A percentile compares a stretch with the other conserved stretches of the same genome.
Conservation (phyloP, 768 basidiomycete species). For the Podaxis sp. region DNA sequence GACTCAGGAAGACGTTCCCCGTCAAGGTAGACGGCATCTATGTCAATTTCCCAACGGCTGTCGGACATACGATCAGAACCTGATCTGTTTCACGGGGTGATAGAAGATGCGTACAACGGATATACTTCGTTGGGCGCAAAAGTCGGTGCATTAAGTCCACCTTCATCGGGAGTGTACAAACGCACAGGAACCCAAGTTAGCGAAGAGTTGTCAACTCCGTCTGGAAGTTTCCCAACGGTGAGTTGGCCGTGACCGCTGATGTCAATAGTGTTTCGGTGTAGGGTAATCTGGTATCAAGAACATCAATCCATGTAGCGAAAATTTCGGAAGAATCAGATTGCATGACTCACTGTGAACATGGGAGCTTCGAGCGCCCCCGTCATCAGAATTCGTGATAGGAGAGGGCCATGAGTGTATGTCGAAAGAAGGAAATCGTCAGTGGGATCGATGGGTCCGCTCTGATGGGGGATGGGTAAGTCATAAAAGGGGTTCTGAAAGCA, state of each 20-base stretch:
- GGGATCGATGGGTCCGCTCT: conserved; percentile 23
- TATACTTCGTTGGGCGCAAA: conserved; percentile 61
- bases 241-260: conserved; percentile 56
- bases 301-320: background rate
- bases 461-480: background rate
- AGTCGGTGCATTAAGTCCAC: conserved; percentile 51
- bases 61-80: background rate
- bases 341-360: conserved; percentile 44
- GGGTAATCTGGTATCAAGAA: conserved; percentile 31
- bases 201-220: conserved; percentile 48
- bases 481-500: background rate
- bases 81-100: background rate
- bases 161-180: conserved; percentile 48
- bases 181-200: conserved; percentile 71
- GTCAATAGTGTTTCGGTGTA: conserved; percentile 61
- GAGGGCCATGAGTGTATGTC: conserved; percentile 39
- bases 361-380: conserved; percentile 40
- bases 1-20: conserved; percentile 53
- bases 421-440: conserved; percentile 36
- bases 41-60: conserved; percentile 62
- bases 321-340: background rate
- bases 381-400: conserved; percentile 46
- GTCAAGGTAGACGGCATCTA: conserved; percentile 67
- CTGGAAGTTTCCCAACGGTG: conserved; percentile 63
- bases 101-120: conserved; percentile 13